phyloP scores from a whole-genome alignment of 2,329 filamentous ascomycete genomes.

The Botryotinia globosa region DNA sequence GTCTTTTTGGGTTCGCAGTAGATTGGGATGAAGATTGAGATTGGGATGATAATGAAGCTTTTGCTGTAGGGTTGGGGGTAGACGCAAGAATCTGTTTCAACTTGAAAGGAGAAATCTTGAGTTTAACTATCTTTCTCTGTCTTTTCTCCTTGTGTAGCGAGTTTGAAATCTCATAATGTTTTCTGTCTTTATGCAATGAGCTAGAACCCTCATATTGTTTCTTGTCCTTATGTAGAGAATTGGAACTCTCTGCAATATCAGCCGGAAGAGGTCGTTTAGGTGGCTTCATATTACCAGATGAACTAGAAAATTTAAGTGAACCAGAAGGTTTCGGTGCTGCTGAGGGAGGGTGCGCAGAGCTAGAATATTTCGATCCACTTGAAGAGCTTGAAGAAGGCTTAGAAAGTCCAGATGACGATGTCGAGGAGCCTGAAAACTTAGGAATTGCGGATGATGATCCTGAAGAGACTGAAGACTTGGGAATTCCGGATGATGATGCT shows the following conservation, averaged over 20 bases:
- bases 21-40: conserved; percentile 18
- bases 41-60: conserved; percentile 14
- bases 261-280: conserved; percentile 29
- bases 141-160: conserved; percentile 5
- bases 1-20: conserved; percentile 9
- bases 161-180: conserved; percentile 2
- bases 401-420: neutral
- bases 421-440: neutral
- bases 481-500: neutral
- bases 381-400: neutral
- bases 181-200: conserved; percentile 7
- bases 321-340: neutral
- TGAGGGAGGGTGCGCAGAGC: neutral
- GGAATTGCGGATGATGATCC: neutral
- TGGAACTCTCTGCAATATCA: conserved; percentile 21
- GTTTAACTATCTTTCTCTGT: conserved; percentile 20
- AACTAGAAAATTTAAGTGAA: conserved; percentile 6
- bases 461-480: neutral
- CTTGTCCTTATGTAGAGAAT: conserved; percentile 8
- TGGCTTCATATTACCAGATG: conserved; percentile 26
- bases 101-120: conserved; percentile 23
- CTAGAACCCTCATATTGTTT: conserved; percentile 12
- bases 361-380: conserved; percentile 1
- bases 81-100: conserved; percentile 27
- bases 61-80: conserved; percentile 26